Evolutionary conservation across 257 asterid genomes (phyloP).

Genomic region (Primulina huaijiensis): DNA sequence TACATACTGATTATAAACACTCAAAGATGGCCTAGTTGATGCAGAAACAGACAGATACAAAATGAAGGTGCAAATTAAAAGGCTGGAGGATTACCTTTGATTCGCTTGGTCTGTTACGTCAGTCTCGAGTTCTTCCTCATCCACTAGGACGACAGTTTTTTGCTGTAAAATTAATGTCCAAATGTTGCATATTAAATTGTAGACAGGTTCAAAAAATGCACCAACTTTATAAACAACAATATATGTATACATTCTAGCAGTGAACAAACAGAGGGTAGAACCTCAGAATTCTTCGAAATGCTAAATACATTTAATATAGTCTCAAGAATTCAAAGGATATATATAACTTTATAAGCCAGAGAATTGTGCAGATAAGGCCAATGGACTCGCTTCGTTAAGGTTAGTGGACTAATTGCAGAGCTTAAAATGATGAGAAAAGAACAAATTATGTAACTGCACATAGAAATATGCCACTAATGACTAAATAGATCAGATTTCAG

Average conservation of each 20-base stretch:
- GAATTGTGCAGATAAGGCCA: slow-evolving; percentile 3
- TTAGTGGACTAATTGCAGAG: background rate
- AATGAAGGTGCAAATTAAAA: slow-evolving; percentile 16
- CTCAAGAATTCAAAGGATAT: no score
- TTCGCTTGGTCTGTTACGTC: slow-evolving; percentile 34
- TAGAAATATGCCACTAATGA: background rate
- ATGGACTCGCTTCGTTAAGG: background rate
- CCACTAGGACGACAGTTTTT: slow-evolving; percentile 67
- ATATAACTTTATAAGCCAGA: background rate
- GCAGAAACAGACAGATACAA: slow-evolving; percentile 23
- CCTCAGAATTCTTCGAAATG: background rate
- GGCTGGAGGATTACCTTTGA: slow-evolving; percentile 40
- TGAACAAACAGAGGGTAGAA: slow-evolving; percentile 20
- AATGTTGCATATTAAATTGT: slow-evolving; percentile 11
- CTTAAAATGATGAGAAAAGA: background rate
- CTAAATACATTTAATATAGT: background rate
- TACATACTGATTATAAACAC: slow-evolving; percentile 13
- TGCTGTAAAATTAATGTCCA: slow-evolving; percentile 37
- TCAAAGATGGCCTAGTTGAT: slow-evolving; percentile 17
- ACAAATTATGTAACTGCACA: background rate
- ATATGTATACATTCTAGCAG: slow-evolving; percentile 10
- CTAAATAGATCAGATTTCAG: background rate
- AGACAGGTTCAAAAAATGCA: slow-evolving; percentile 20
- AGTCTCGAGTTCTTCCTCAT: slow-evolving; percentile 74
- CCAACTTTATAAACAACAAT: slow-evolving; percentile 16